Conservation (phyloP, 805 yeast species). For the Sporopachydermia quercuum region DNA sequence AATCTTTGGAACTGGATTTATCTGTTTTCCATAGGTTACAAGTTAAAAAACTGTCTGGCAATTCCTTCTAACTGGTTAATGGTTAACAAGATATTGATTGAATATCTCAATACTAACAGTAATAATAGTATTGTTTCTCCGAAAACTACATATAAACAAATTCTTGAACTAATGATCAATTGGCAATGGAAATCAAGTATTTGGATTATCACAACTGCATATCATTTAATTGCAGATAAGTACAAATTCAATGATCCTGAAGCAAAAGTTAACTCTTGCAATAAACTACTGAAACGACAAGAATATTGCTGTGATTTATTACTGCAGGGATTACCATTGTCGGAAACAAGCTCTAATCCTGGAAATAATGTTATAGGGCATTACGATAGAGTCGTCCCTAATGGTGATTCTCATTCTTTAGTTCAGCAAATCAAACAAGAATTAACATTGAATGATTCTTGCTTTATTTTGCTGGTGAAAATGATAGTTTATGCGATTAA, state of each 20-base stretch:
- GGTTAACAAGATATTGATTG: background rate
- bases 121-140: background rate
- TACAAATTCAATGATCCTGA: background rate
- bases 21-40: background rate
- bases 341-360: no score
- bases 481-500: no score
- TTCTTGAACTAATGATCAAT: background rate
- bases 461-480: no score
- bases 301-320: no score
- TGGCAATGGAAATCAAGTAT: background rate
- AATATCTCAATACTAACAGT: background rate
- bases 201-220: background rate
- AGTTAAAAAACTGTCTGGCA: background rate
- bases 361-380: no score
- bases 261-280: no score
- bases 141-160: background rate
- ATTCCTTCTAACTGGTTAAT: background rate
- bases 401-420: no score
- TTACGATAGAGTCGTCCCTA: no score
- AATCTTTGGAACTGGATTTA: background rate
- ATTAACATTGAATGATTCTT: no score
- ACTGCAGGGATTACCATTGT: no score
- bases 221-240: background rate
- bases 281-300: no score
- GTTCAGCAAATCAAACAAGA: no score